phyloP scores from a whole-genome alignment of 257 asterid genomes.

The Nicotiana otophora region DNA sequence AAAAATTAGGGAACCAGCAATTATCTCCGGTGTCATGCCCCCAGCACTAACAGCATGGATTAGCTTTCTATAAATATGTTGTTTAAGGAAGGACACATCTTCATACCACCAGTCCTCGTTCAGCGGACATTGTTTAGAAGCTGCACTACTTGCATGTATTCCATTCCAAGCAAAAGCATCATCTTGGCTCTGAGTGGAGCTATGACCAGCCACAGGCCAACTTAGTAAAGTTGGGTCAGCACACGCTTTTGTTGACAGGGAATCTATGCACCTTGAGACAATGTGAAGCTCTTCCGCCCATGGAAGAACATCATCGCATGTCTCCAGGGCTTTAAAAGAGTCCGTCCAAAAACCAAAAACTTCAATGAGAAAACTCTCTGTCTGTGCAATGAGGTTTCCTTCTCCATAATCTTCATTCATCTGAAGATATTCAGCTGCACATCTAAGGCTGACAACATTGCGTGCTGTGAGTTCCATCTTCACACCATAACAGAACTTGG shows the following conservation, averaged over 20 bases:
- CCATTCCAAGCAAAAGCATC: conserved; percentile 30
- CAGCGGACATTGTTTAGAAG: conserved; percentile 23
- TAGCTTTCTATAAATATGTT: conserved; percentile 41
- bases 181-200: conserved; percentile 7
- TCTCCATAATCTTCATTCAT: conserved; percentile 46
- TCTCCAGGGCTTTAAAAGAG: conserved; percentile 37
- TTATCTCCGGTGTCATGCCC: conserved; percentile 32
- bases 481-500: conserved; percentile 48
- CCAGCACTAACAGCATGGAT: conserved; percentile 21
- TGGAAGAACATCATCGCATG: conserved; percentile 39
- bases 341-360: conserved; percentile 37
- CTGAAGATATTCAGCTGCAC: conserved; percentile 48
- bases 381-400: conserved; percentile 40
- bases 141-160: conserved; percentile 5
- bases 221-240: conserved; percentile 22
- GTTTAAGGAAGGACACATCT: conserved; percentile 28
- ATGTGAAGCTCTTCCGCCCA: conserved; percentile 39
- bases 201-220: conserved; percentile 18
- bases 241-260: conserved; percentile 35
- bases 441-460: conserved; percentile 34
- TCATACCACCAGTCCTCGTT: conserved; percentile 45
- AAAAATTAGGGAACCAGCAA: conserved; percentile 31
- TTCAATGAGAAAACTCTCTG: conserved; percentile 28
- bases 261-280: conserved; percentile 41
- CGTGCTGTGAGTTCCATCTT: conserved; percentile 35